These are phyloP conservation scores for Plenodomus tracheiphilus DNA, from an alignment of 2,329 filamentous ascomycete species.

Conservation along the genomic window DNA sequence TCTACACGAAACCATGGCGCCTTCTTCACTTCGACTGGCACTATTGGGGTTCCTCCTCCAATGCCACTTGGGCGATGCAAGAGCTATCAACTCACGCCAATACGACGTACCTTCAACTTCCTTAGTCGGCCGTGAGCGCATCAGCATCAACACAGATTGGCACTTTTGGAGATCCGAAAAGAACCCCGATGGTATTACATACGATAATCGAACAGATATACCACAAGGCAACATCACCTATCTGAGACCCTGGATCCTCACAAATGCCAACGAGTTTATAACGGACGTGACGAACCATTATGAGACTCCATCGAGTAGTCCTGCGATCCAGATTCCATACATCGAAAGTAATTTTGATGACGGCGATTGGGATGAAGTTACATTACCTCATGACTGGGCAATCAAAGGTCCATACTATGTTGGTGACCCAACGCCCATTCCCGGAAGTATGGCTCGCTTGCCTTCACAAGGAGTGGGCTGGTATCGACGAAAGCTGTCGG, in stretches of 20 bases:
- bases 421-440: slow-evolving; percentile 49
- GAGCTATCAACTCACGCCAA: slow-evolving; percentile 1
- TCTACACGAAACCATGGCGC: neutral
- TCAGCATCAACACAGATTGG: slow-evolving; percentile 43
- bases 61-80: neutral
- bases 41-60: neutral
- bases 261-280: slow-evolving; percentile 47
- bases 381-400: slow-evolving; percentile 55
- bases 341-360: slow-evolving; percentile 43
- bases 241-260: slow-evolving; percentile 43
- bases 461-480: slow-evolving; percentile 57
- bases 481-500: slow-evolving; percentile 51
- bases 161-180: slow-evolving; percentile 38
- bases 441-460: slow-evolving; percentile 55
- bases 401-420: slow-evolving; percentile 51
- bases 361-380: slow-evolving; percentile 44
- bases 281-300: slow-evolving; percentile 32
- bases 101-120: neutral
- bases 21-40: neutral
- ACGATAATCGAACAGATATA: slow-evolving; percentile 22
- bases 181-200: slow-evolving; percentile 42
- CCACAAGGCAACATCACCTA: slow-evolving; percentile 1
- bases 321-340: slow-evolving; percentile 28
- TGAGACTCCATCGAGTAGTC: slow-evolving; percentile 21
- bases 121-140: slow-evolving; percentile 21